Evolutionary conservation across 148 eudicot species (phyloP), one percentile per base, ranked within the genome.

Genomic region (Rhododendron ovatum): DNA sequence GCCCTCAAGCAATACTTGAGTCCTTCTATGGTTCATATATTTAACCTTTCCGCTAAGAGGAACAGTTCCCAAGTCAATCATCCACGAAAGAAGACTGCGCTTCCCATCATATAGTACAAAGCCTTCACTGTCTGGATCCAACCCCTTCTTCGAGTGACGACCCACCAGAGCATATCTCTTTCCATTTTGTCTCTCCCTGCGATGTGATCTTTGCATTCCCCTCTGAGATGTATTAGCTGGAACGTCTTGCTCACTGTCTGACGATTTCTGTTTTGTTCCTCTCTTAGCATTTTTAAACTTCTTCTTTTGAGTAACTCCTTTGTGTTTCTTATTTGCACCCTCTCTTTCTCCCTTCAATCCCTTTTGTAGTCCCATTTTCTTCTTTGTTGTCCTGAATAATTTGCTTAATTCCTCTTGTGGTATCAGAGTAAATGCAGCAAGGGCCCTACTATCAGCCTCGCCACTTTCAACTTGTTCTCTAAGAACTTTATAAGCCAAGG

Each of bases 71-170:
- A 89, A 90, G 84, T 94, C 96, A 91, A 98, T 93, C 98, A 98
- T 92, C 99, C 99, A 95, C 4, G 99, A 88, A 67, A 95, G 92
- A 86, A 95, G 84, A 88, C 88, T 93, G 75, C 91, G 92, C 78
- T 93, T 94, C 77, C 98, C 95, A 24, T 88, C 84, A 88, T 88
- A 88, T 14, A 91, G 83, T 65, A 87, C 51, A 89, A 73, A 85
- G 82, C 84, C 93, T 87, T 92, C 91, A 47, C 84, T 84, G 55
- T 88, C 92, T 47, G 88, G 83, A 86, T 88, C 90, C 75, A 83
- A 85, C 17, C 91, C 96, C 37, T 91, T 89, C 82, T 83, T 86
- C 22, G 98, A 90, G 78, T 87, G 82, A 83, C 99, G 98, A 84
- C 89, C 98, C 89, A 92, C 87, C 86, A 95, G 88, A 75, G 94